A percentile compares a stretch with the other conserved stretches of the same genome.
These are phyloP conservation scores for Yarrowia galli DNA, from an alignment of 1,139 yeast genomes.

Conservation along the genomic window DNA sequence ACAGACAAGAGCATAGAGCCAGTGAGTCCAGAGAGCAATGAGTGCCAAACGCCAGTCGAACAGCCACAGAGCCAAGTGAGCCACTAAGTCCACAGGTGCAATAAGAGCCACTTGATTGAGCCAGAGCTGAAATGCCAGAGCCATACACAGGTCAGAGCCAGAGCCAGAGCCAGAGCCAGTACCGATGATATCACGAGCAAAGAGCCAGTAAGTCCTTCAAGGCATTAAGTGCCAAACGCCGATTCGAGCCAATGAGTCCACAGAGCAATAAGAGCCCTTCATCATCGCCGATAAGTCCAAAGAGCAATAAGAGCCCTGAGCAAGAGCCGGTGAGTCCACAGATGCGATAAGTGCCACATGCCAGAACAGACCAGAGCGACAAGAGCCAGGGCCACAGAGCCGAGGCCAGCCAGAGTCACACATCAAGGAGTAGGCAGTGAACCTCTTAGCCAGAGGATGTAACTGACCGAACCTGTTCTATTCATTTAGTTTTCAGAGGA, in stretches of 20 bases:
- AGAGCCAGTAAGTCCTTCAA: not conserved
- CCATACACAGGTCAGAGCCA: not conserved
- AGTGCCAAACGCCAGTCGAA: not conserved
- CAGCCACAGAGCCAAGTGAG: not conserved
- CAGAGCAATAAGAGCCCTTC: not conserved
- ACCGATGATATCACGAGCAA: not conserved
- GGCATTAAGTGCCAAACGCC: slow-evolving; percentile 7
- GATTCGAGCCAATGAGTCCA: not conserved
- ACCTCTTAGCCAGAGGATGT: slow-evolving; percentile 3
- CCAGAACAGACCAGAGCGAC: not conserved
- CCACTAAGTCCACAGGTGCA: slow-evolving; percentile 1
- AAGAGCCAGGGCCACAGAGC: slow-evolving; percentile 5
- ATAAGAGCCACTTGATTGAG: not conserved
- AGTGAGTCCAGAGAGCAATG: not conserved
- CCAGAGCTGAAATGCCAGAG: slow-evolving; percentile 7
- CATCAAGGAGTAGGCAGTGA: slow-evolving; percentile 17
- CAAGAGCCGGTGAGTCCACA: slow-evolving; percentile 3
- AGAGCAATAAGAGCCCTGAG: not conserved
- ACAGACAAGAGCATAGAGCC: not conserved
- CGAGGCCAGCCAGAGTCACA: not conserved
- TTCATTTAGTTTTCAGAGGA: slow-evolving; percentile 4
- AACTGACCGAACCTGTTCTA: slow-evolving; percentile 7
- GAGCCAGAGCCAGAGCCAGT: not conserved
- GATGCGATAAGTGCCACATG: not conserved
- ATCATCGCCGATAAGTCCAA: not conserved